Conservation (phyloP, 306 rosid genomes). For the Quercus cerris region DNA sequence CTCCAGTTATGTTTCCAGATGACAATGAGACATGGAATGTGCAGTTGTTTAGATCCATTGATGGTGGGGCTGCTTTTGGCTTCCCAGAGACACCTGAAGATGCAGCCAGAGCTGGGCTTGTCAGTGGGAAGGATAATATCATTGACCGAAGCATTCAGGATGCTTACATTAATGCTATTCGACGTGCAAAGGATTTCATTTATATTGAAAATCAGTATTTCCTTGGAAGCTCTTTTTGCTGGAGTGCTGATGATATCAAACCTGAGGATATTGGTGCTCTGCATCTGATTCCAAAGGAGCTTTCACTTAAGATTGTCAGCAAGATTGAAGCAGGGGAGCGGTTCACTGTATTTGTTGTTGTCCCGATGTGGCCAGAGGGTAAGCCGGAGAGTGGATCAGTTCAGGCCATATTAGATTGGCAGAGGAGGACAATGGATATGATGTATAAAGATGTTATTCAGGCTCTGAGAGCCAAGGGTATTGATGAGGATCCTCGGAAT, state of each 20-base stretch:
- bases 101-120: constrained; percentile 68
- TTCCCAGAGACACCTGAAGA: constrained; percentile 77
- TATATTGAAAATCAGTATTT: constrained; percentile 74
- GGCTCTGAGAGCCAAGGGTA: constrained; percentile 64
- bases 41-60: constrained; percentile 72
- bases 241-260: constrained; percentile 51
- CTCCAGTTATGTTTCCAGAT: constrained; percentile 57
- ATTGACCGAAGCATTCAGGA: constrained; percentile 77
- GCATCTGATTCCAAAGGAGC: constrained; percentile 72
- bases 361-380: constrained; percentile 84
- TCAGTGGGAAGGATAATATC: constrained; percentile 71
- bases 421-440: constrained; percentile 71
- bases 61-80: constrained; percentile 79
- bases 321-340: constrained; percentile 75
- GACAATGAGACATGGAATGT: constrained; percentile 73
- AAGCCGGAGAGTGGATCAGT: constrained; percentile 67
- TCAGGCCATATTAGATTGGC: constrained; percentile 82
- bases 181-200: constrained; percentile 68
- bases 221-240: constrained; percentile 65
- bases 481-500: constrained; percentile 63
- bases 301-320: constrained; percentile 64
- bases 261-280: constrained; percentile 62
- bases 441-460: constrained; percentile 58
- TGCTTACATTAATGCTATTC: constrained; percentile 65
- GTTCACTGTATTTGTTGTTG: constrained; percentile 56